These are phyloP conservation scores for Sicyos edulis DNA, from an alignment of 306 rosid genomes.

Conservation along the genomic window DNA sequence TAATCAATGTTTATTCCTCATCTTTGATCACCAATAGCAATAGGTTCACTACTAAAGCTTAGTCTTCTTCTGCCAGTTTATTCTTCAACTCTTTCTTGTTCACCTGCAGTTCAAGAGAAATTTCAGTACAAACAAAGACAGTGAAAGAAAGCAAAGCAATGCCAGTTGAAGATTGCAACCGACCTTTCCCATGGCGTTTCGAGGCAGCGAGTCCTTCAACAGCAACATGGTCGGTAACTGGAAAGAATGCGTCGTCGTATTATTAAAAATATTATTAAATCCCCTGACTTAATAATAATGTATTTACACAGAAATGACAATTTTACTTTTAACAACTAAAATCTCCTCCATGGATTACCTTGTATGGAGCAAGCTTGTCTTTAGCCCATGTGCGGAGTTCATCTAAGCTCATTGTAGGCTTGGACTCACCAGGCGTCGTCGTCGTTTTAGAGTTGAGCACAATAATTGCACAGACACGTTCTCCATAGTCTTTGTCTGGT, in stretches of 20 bases:
- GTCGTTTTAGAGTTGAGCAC: conserved; percentile 46
- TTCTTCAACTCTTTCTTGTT: conserved; percentile 84
- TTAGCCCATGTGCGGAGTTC: conserved; percentile 71
- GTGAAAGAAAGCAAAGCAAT: neutral
- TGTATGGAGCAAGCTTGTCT: conserved; percentile 88
- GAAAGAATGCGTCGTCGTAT: conserved; percentile 3
- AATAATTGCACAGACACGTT: conserved; percentile 67
- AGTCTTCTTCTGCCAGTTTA: conserved; percentile 34
- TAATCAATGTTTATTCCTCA: too few species aligned
- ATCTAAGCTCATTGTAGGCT: conserved; percentile 50
- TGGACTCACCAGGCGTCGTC: conserved; percentile 44
- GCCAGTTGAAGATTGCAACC: conserved; percentile 16
- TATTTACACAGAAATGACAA: neutral
- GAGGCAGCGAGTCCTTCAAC: conserved; percentile 71
- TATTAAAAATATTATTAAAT: too few species aligned
- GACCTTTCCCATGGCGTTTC: conserved; percentile 98
- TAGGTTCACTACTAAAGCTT: neutral
- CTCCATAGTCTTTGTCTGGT: conserved; percentile 78
- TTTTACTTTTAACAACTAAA: neutral
- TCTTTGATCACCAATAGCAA: too few species aligned
- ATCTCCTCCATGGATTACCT: conserved; percentile 35
- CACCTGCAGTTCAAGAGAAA: conserved; percentile 46
- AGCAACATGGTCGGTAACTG: conserved; percentile 69
- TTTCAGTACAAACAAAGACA: conserved; percentile 1
- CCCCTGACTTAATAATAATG: neutral